phyloP scores from a whole-genome alignment of 1,139 yeast genomes.

The Suhomyces wounanorum region DNA sequence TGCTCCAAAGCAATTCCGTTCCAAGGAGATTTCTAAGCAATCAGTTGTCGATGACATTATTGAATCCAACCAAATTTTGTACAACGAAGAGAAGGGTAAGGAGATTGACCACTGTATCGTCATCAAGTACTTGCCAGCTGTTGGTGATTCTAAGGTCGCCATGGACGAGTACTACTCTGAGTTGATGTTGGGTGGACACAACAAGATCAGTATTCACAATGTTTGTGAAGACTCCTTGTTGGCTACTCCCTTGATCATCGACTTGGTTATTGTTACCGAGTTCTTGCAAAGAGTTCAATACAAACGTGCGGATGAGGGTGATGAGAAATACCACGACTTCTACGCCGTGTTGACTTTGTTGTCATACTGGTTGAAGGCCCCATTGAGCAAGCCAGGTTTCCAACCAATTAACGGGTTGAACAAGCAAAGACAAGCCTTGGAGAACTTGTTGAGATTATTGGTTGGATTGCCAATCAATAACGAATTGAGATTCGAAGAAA shows the following conservation, averaged over 20 bases:
- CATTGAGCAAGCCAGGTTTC: slow-evolving; percentile 87
- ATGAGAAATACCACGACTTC: slow-evolving; percentile 59
- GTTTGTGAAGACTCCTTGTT: slow-evolving; percentile 95
- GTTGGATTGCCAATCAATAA: slow-evolving; percentile 89
- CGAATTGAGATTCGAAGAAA: slow-evolving; percentile 93
- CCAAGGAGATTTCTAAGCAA: slow-evolving; percentile 91
- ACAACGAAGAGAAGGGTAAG: slow-evolving; percentile 78
- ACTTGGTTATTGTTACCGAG: slow-evolving; percentile 86
- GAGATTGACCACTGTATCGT: slow-evolving; percentile 93
- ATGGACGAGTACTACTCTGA: slow-evolving; percentile 98
- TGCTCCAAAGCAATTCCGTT: slow-evolving; percentile 90
- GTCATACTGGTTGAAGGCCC: slow-evolving; percentile 97
- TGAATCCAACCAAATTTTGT: slow-evolving; percentile 82
- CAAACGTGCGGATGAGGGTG: slow-evolving; percentile 50
- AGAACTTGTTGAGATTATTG: slow-evolving; percentile 84
- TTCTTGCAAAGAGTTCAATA: slow-evolving; percentile 84
- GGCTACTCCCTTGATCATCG: slow-evolving; percentile 94
- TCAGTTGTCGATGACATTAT: slow-evolving; percentile 95
- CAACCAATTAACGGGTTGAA: slow-evolving; percentile 91
- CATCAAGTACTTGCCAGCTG: slow-evolving; percentile 91
- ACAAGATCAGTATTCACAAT: slow-evolving; percentile 89
- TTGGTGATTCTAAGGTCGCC: slow-evolving; percentile 95
- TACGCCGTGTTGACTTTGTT: slow-evolving; percentile 86
- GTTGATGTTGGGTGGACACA: slow-evolving; percentile 96
- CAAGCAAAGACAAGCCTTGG: slow-evolving; percentile 91